Evolutionary conservation across 2,329 filamentous ascomycete genomes (phyloP), one percentile per base, ranked within the genome.

Genomic region (Thielaviopsis ethacetica): DNA sequence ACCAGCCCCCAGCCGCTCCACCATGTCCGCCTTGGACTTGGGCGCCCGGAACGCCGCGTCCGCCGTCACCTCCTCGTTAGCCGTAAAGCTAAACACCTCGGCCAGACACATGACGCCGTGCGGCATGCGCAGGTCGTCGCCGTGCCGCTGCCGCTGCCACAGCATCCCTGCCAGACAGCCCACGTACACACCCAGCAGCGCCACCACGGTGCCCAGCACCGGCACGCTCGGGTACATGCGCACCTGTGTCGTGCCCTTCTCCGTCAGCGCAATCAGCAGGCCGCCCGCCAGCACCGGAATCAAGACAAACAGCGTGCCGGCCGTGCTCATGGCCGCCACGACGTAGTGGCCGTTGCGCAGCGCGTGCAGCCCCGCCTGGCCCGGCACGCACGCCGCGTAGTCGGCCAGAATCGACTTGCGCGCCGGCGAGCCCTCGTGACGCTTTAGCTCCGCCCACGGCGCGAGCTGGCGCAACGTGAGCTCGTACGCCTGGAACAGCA

Each of bases 31-130:
- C 63, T 83, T 84, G n/a, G 77, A 83, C 27, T 76, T 75, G 2
- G 85, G 81, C 44, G 83, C 79, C 56, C 82, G 77, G 67, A 96
- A 91, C 0, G 85, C 80, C 10, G 82, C 76, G 66, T 95, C 90
- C 5, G 79, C 75, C 1, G 88, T 73, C 19, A 94, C 73, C 24
- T 85, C 84, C 51, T 83, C 84, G 64, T 84, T 83, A 61, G 87
- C 82, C 50, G 91, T 75, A 68, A 91, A 91, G 66, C 82, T 85
- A 64, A 94, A 78, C 22, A 91, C 75, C 67, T 91, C 88, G 1
- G 86, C 86, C 19, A 94, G 75, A 53, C 80, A 88, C 62, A 77
- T 80, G 49, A 87, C 82, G 5, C 77, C 76, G 67, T 94, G 89
- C 0, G 89, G 88, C 1, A 95, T 77, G 50, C 83, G 74, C 63